Evolutionary conservation across 2,329 filamentous ascomycete species (phyloP), one percentile per base, ranked within the genome.

Genomic region (Plectosphaerella sp.): DNA sequence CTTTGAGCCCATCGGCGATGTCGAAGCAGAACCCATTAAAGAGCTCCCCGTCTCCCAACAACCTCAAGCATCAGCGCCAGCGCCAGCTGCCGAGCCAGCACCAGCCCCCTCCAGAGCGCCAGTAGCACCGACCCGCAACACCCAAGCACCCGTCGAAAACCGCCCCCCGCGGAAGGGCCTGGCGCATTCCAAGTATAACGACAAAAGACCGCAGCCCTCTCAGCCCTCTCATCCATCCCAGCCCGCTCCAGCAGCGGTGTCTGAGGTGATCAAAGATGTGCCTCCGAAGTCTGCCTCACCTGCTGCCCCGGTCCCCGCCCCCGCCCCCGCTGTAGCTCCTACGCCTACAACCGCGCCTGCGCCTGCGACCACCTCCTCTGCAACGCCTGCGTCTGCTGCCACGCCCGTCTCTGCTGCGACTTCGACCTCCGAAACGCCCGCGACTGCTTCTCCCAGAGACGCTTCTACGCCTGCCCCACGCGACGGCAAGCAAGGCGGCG

Each of bases 1-100:
- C 60, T 82, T 84, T 53, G 81, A 84, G 63, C 80, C 79, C 8
- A 28, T 48, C 33, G 22, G 25, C 46, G 35, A 39, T n/a, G 28
- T 33, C 28, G 28, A 33, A 33, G 28, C 28, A 33, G 8, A 9
- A 33, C 28, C 28, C 28, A 73, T 82, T 48, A 66, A 72, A 57
- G 63, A 68, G 45, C 53, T 65, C 5, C 58, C 69, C 20, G 56
- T 66, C 20, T 54, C 60, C n/a, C 48, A 60, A 42, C 58, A 61
- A 37, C 25, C 54, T 39, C 50, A 20, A 49, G 52, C 51, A 43
- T 56, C 51, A 46, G 42, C 49, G 25, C 35, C 58, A 42, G 47
- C 54, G n/a, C 11, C 54, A 11, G 28, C 51, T 8, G 10, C 54
- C 47, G 52, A 59, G 8, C 58, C 48, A 9, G 35, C n/a, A 3